Conservation (phyloP, 257 asterid genomes). For the Ballota nigra region DNA sequence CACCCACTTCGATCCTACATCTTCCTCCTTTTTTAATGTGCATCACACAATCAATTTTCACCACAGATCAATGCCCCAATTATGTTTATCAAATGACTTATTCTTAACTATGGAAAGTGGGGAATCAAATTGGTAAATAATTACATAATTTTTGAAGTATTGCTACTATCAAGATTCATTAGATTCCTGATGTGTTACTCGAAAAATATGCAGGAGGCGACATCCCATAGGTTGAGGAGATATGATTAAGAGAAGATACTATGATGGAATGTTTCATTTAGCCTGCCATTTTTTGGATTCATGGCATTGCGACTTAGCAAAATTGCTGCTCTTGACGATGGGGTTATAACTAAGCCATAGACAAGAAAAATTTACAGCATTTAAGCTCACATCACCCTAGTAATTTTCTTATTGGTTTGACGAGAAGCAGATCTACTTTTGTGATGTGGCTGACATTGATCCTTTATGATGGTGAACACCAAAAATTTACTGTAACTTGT, state of each 20-base stretch:
- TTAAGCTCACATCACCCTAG: slow-evolving; percentile 25
- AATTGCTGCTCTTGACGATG: slow-evolving; percentile 24
- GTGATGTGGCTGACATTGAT: slow-evolving; percentile 29
- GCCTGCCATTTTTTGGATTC: slow-evolving; percentile 36
- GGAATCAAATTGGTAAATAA: background rate
- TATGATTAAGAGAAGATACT: slow-evolving; percentile 22
- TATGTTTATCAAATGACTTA: background rate
- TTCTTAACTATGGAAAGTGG: no score
- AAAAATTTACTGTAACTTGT: background rate
- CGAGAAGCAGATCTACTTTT: slow-evolving; percentile 31
- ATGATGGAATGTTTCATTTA: slow-evolving; percentile 31
- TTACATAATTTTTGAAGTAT: background rate
- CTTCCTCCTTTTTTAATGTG: background rate
- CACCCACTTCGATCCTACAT: background rate
- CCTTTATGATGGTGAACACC: slow-evolving; percentile 17
- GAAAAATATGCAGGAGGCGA: slow-evolving; percentile 63
- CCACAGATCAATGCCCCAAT: background rate
- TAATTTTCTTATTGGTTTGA: slow-evolving; percentile 27
- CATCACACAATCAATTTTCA: background rate
- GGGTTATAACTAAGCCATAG: slow-evolving; percentile 20
- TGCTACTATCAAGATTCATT: background rate
- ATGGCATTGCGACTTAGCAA: slow-evolving; percentile 27
- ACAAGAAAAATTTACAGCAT: slow-evolving; percentile 20
- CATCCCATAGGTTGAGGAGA: slow-evolving; percentile 74
- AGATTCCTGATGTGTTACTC: slow-evolving; percentile 11